Base-by-base conservation (phyloP, 768 basidiomycete genomes). In the Leucocoprinus leucothites region DNA sequence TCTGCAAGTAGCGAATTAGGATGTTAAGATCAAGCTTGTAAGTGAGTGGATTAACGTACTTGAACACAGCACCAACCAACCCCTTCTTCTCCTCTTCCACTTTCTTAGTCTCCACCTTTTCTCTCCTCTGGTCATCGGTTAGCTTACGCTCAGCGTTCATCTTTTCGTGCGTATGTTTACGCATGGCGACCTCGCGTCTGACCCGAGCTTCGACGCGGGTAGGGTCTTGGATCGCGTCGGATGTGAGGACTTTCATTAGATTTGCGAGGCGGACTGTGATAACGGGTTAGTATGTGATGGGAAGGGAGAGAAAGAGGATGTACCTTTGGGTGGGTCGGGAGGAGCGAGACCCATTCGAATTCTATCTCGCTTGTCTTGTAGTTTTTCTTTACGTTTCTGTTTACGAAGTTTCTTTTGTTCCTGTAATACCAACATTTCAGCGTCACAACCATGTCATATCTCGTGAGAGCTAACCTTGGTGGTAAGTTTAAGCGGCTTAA, bases 401-500 rank as follows among this genome's bases (percentile, higher is more conserved):
- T 92, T 91, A 63, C 97, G 73, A 86, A 97, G 87, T 81, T 98
- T 98, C 86, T 98, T 98, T 78, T 89, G 88, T 63, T 97, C 94
- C 86, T 80, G 57, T n/a, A 48, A 56, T 9, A 56, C 0, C 34
- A 2, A 26, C 1, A 9, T 24, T 8, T 21, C 25, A 16, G 44
- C 18, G 57, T 26, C n/a, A n/a, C n/a, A n/a, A n/a, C n/a, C n/a
- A n/a, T n/a, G n/a, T n/a, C n/a, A 22, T 28, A 24, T 3, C 9
- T 14, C 8, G 0, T 24, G 43, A 22, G 25, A 31, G 51, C 65
- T 22, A 52, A 83, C 91, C 84, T 91, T 98, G 72, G 87, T 90
- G 3, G 96, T 99, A 57, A 99, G 70, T 82, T 91, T 97, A 61
- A 98, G 71, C 1, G 93, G 89, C 65, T 95, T 92, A 52, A 90